Percentiles rank a stretch among this genome's conserved stretches.
phyloP scores from a whole-genome alignment of 495 filamentous ascomycete species.

The Lasiosphaeris hirsuta region DNA sequence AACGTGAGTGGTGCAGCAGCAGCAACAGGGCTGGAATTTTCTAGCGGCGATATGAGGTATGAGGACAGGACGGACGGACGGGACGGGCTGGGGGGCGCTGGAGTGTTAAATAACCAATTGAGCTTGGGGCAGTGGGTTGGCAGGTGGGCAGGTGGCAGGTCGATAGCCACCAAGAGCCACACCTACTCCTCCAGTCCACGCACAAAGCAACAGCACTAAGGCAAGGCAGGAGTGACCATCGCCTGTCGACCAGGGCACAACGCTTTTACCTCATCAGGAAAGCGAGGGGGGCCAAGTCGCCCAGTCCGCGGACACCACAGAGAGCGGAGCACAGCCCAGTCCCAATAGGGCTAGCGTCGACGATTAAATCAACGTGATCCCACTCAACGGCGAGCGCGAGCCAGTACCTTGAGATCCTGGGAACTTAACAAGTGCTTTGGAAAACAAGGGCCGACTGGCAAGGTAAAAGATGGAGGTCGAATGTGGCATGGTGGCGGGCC shows the following conservation, averaged over 20 bases:
- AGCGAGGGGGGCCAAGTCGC: background rate
- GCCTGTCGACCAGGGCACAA: background rate
- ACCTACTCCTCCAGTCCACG: background rate
- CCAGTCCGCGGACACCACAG: slow-evolving; percentile 5
- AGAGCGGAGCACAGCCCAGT: background rate
- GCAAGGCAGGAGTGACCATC: background rate
- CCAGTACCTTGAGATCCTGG: background rate
- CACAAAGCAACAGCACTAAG: background rate
- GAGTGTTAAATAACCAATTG: slow-evolving; percentile 33
- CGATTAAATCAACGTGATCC: background rate
- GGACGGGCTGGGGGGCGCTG: slow-evolving; percentile 31
- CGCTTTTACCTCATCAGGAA: slow-evolving; percentile 23
- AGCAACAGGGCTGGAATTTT: slow-evolving; percentile 37
- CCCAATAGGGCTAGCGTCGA: slow-evolving; percentile 6
- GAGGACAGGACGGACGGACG: slow-evolving; percentile 25
- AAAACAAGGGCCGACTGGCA: too few relatives aligned
- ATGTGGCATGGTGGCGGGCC: too few relatives aligned
- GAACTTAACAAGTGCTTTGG: too few relatives aligned
- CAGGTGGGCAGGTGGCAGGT: background rate
- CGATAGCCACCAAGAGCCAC: background rate
- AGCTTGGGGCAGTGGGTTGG: slow-evolving; percentile 9
- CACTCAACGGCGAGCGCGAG: background rate
- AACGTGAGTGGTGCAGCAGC: slow-evolving; percentile 41
- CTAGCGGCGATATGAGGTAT: slow-evolving; percentile 33
- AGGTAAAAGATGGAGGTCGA: too few relatives aligned